Evolutionary conservation across 1,284 basidiomycete species (phyloP), one percentile per base, ranked within the genome.

Genomic region (Flammula alnicola): DNA sequence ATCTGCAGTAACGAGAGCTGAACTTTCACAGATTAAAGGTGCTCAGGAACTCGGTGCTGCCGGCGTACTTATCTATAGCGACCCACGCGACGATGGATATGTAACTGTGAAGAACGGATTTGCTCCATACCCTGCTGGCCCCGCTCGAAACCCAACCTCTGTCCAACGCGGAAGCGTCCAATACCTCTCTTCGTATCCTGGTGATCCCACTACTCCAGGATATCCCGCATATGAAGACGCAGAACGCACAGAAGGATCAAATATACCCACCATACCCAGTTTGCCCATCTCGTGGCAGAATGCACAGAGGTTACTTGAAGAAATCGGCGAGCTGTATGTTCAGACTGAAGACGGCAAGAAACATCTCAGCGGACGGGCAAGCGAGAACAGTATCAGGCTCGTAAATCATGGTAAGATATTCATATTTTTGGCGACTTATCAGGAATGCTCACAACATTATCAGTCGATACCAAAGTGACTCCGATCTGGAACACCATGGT

Each of bases 121-220:
- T 62, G 69, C 75, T 35, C 74, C 83, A 12, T 91, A 97, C 67
- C 96, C 95, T 0, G 75, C 82, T 12, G 95, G 95, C 0, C 93
- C 94, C 23, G 94, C 93, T 32, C 81, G 92, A 31, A 91, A 95
- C 66, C 91, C 90, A 0, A 84, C 83, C 5, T 80, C 88, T 3
- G 84, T 95, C 9, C 87, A 98, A 69, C 84, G 95, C 39, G 96
- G 95, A 14, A 89, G 85, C 23, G 93, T 94, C 1, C 89, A 94
- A 66, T 96, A 81, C 64, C 65, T 95, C 30, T 87, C 86, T 12
- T 66, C 75, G 27, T 95, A 95, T 66, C 93, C 94, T 1, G 86
- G 86, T 16, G 92, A 94, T 64, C 91, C 91, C 3, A 84, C 85
- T 0, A 98, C 95, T 1, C 95, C 95, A 1, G 92, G 91, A 12